These are phyloP conservation scores for Boletus semigastroideus DNA, from an alignment of 1,284 basidiomycete genomes.

Conservation along the genomic window DNA sequence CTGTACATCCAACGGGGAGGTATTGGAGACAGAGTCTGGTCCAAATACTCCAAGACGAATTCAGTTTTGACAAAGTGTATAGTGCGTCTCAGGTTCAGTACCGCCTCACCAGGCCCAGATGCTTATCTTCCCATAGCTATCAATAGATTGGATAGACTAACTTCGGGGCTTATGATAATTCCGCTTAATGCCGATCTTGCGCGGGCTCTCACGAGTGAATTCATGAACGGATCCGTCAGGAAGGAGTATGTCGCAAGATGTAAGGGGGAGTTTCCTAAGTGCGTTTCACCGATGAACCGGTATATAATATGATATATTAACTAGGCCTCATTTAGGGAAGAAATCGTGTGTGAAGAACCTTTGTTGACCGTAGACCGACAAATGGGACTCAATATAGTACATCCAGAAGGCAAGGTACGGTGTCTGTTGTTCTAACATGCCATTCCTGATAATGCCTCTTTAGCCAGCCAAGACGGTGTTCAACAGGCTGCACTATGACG, in stretches of 20 bases:
- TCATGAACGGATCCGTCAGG: conserved; percentile 74
- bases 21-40: conserved; percentile 88
- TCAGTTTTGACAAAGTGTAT: conserved; percentile 81
- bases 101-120: background rate
- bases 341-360: conserved; percentile 83
- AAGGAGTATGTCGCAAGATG: conserved; percentile 94
- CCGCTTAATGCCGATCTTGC: conserved; percentile 78
- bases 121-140: conserved; percentile 59
- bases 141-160: conserved; percentile 93
- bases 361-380: conserved; percentile 92
- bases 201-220: conserved; percentile 75
- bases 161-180: conserved; percentile 95
- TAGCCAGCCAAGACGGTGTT: conserved; percentile 92
- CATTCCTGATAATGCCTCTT: background rate
- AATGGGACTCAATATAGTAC: conserved; percentile 93
- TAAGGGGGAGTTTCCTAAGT: conserved; percentile 82
- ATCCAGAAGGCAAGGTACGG: conserved; percentile 86
- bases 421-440: background rate
- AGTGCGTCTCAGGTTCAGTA: conserved; percentile 52
- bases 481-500: conserved; percentile 82
- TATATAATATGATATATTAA: background rate
- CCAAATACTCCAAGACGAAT: conserved; percentile 84
- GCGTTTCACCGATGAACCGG: conserved; percentile 28
- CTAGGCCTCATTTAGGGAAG: conserved; percentile 52
- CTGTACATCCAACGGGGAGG: conserved; percentile 86